phyloP scores from a whole-genome alignment of 306 rosid genomes.

The Spatholobus suberectus region DNA sequence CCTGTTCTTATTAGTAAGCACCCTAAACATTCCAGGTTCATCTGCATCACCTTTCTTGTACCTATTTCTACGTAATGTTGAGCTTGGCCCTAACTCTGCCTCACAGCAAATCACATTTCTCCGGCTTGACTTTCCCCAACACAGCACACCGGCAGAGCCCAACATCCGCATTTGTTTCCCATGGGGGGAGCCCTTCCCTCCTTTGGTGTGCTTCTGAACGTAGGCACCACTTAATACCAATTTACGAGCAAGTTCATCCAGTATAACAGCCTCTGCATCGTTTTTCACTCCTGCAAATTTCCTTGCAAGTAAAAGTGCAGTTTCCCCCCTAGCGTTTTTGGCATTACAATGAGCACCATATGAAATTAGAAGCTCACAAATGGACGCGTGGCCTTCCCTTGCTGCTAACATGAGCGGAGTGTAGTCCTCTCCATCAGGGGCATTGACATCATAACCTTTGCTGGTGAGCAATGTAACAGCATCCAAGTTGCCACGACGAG shows the following conservation, averaged over 20 bases:
- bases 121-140: conserved; percentile 77
- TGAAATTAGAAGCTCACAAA: conserved; percentile 72
- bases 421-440: conserved; percentile 75
- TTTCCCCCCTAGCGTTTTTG: conserved; percentile 72
- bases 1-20: conserved; percentile 68
- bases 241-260: conserved; percentile 73
- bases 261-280: conserved; percentile 64
- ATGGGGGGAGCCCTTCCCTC: conserved; percentile 80
- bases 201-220: conserved; percentile 80
- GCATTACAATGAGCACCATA: conserved; percentile 62
- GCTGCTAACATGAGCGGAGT: conserved; percentile 97
- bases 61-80: conserved; percentile 61
- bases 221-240: conserved; percentile 60
- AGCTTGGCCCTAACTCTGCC: conserved; percentile 73
- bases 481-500: conserved; percentile 82
- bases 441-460: conserved; percentile 83
- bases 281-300: conserved; percentile 47
- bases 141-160: conserved; percentile 57
- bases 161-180: conserved; percentile 71
- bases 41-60: conserved; percentile 60
- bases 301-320: conserved; percentile 72
- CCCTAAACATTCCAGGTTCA: conserved; percentile 81
- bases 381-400: conserved; percentile 76
- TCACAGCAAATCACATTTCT: conserved; percentile 78
- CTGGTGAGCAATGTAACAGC: conserved; percentile 75